Percentiles rank a stretch among this genome's conserved stretches.
phyloP scores from a whole-genome alignment of 2,329 filamentous ascomycete genomes.

The Xylariaceae sp. region DNA sequence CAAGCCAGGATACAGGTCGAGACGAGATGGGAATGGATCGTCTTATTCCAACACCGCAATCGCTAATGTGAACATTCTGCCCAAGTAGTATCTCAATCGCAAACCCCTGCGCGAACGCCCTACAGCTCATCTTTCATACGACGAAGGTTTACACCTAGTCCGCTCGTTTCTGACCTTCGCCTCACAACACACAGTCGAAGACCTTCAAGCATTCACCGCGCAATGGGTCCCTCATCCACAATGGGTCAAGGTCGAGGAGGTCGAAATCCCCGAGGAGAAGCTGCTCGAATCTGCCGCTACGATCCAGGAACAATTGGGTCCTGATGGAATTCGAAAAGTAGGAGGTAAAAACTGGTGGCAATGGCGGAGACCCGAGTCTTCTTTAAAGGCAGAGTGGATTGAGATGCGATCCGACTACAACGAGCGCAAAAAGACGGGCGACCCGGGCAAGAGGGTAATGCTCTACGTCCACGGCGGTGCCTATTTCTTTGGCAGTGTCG shows the following conservation, averaged over 20 bases:
- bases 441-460: slow-evolving; percentile 71
- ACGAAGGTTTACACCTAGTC: slow-evolving; percentile 84
- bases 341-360: slow-evolving; percentile 88
- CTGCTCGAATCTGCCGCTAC: slow-evolving; percentile 63
- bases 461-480: slow-evolving; percentile 92
- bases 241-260: slow-evolving; percentile 77
- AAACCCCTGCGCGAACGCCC: slow-evolving; percentile 73
- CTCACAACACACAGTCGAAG: slow-evolving; percentile 86
- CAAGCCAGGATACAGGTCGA: too few relatives aligned
- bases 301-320: slow-evolving; percentile 71
- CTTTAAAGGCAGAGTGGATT: slow-evolving; percentile 85
- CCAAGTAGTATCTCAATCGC: slow-evolving; percentile 71
- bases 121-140: slow-evolving; percentile 87
- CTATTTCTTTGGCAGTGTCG: slow-evolving; percentile 93
- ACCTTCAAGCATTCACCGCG: slow-evolving; percentile 83
- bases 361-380: slow-evolving; percentile 66
- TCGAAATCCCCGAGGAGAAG: slow-evolving; percentile 61
- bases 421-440: slow-evolving; percentile 60
- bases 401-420: slow-evolving; percentile 85
- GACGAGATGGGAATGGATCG: too few relatives aligned
- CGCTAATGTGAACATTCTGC: slow-evolving; percentile 17
- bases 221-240: slow-evolving; percentile 88
- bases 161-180: slow-evolving; percentile 81
- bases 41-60: not conserved
- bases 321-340: slow-evolving; percentile 67